Percentiles rank a stretch among this genome's conserved stretches.
phyloP scores from a whole-genome alignment of 2,329 filamentous ascomycete species.

The Penicillium brasilianum region DNA sequence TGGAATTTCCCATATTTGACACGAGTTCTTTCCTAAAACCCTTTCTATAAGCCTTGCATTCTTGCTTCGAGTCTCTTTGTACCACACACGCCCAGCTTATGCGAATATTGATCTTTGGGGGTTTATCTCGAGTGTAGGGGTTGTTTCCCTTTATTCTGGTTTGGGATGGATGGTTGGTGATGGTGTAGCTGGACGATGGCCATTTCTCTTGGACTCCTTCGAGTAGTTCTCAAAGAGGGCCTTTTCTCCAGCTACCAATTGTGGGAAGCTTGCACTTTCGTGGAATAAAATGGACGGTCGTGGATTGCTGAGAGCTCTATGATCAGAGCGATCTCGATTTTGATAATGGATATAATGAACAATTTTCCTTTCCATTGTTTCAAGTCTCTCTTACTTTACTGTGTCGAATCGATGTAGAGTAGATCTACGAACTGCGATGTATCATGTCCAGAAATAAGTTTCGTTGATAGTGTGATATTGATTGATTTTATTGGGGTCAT shows the following conservation, averaged over 20 bases:
- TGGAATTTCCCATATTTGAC: conserved; percentile 8
- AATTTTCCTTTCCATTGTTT: conserved; percentile 20
- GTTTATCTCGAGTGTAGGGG: conserved; percentile 11
- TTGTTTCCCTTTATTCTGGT: conserved; percentile 12
- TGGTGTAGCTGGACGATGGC: not conserved
- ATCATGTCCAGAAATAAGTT: not conserved
- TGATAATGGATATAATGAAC: conserved; percentile 40
- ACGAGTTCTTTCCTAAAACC: conserved; percentile 18
- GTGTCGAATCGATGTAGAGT: not conserved
- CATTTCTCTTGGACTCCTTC: not conserved
- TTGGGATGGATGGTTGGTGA: not conserved
- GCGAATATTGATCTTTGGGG: conserved; percentile 20
- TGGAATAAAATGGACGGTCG: conserved; percentile 18
- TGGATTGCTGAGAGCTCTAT: conserved; percentile 21
- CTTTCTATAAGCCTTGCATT: conserved; percentile 28
- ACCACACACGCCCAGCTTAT: conserved; percentile 19
- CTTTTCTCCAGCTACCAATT: not conserved
- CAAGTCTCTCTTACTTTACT: not conserved
- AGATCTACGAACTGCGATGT: not conserved
- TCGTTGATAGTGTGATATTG: conserved; percentile 10
- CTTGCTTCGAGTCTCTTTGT: conserved; percentile 23
- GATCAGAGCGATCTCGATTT: conserved; percentile 30
- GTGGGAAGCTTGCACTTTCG: conserved; percentile 9
- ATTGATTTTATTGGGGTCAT: conserved; percentile 23
- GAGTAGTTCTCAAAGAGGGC: not conserved